Evolutionary conservation across 1,139 yeast genomes (phyloP).

Genomic region (Geotrichum reessii): DNA sequence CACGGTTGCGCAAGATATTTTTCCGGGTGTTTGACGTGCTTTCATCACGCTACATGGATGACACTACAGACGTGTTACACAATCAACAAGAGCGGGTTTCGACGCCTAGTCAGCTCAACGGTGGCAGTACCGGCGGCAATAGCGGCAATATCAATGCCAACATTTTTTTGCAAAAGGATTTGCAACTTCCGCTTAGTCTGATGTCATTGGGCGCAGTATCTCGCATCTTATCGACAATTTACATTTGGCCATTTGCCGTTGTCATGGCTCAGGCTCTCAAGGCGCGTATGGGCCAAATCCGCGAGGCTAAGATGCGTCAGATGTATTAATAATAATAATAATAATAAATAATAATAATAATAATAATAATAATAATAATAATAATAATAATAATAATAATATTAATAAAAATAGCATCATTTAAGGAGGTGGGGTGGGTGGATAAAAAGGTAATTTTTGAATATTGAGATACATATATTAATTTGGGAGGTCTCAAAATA

Average conservation of each 20-base stretch:
- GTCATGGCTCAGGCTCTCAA: slow-evolving; percentile 17
- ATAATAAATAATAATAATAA: not conserved
- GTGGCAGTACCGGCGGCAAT: not conserved
- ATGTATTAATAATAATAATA: not conserved
- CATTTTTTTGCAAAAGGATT: slow-evolving; percentile 1
- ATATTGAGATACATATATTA: no score
- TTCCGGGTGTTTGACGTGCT: slow-evolving; percentile 29
- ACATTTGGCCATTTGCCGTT: slow-evolving; percentile 19
- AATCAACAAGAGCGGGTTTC: slow-evolving; percentile 15
- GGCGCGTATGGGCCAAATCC: slow-evolving; percentile 16
- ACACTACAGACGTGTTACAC: slow-evolving; percentile 15
- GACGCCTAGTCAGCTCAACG: slow-evolving; percentile 7
- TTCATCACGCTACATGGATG: slow-evolving; percentile 3
- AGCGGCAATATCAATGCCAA: not conserved
- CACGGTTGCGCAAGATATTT: slow-evolving; percentile 31
- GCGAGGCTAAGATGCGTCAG: not conserved
- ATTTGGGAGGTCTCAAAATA: no score
- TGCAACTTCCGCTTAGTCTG: slow-evolving; percentile 13
- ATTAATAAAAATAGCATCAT: no score
- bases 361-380: no score
- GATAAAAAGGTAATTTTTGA: no score
- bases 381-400: no score
- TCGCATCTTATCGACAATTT: slow-evolving; percentile 15
- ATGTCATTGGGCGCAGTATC: slow-evolving; percentile 17
- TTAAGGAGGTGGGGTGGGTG: no score